Conservation (phyloP, 768 basidiomycete genomes). For the Mycena belliarum region DNA sequence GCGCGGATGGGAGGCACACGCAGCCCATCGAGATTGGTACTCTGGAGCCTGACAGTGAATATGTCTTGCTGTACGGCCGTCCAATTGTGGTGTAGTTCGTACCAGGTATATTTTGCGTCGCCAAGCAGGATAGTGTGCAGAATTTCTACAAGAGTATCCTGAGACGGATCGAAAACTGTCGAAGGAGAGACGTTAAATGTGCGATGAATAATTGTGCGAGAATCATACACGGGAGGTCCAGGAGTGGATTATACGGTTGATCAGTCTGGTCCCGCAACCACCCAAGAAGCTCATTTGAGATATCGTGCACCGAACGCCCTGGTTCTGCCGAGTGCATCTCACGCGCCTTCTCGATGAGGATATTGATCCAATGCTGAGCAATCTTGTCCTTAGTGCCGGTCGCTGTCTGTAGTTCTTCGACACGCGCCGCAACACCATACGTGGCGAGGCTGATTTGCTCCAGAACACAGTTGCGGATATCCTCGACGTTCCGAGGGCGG, state of each 20-base stretch:
- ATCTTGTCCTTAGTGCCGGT: conserved; percentile 36
- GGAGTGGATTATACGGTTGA: conserved; percentile 13
- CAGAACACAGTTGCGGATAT: conserved; percentile 13
- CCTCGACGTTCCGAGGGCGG: conserved; percentile 8
- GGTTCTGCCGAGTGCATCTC: conserved; percentile 5
- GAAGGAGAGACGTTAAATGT: not conserved
- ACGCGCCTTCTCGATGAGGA: conserved; percentile 21
- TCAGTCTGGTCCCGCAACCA: conserved; percentile 6
- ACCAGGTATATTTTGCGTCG: conserved; percentile 40
- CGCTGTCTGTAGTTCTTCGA: conserved; percentile 24
- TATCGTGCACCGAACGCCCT: not conserved
- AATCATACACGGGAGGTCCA: not conserved
- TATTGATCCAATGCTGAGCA: conserved; percentile 34
- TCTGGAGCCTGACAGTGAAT: conserved; percentile 29
- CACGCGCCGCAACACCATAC: conserved; percentile 21
- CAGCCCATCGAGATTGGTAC: conserved; percentile 25
- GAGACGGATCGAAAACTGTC: conserved; percentile 4
- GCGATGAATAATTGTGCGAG: too few species aligned
- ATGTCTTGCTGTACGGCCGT: conserved; percentile 23
- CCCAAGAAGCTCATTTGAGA: conserved; percentile 3
- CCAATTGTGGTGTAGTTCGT: conserved; percentile 22
- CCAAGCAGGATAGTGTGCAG: conserved; percentile 41
- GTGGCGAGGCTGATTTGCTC: conserved; percentile 25
- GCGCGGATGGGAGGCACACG: conserved; percentile 19
- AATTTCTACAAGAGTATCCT: conserved; percentile 30